phyloP scores from a whole-genome alignment of 306 rosid species.

The Malus orientalis region DNA sequence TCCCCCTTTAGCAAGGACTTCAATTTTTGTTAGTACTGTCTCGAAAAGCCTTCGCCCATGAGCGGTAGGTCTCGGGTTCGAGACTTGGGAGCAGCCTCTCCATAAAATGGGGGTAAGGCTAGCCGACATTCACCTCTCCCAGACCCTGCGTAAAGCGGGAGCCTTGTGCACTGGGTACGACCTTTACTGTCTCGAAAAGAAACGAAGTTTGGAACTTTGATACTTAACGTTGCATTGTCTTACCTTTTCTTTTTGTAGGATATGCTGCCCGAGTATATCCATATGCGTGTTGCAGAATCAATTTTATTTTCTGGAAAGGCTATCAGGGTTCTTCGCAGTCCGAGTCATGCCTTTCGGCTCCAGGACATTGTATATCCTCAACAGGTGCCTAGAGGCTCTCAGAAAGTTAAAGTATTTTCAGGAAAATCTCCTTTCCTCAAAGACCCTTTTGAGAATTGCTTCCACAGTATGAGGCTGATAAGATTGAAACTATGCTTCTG shows the following conservation, averaged over 20 bases:
- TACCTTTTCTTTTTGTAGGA: conserved; percentile 42
- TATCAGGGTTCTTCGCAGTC: conserved; percentile 80
- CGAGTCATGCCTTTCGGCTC: conserved; percentile 66
- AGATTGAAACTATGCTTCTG: conserved; percentile 85
- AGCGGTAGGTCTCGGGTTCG: no score
- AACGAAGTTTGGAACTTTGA: neutral
- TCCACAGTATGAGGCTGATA: conserved; percentile 92
- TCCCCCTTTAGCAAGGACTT: neutral
- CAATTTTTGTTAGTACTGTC: neutral
- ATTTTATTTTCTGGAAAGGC: conserved; percentile 96
- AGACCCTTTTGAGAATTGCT: conserved; percentile 56
- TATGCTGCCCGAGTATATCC: conserved; percentile 90
- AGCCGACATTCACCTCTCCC: no score
- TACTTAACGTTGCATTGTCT: neutral
- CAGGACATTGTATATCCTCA: conserved; percentile 45
- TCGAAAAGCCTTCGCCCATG: neutral
- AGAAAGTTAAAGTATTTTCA: conserved; percentile 55
- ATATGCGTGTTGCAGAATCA: conserved; percentile 87
- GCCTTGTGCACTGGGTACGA: no score
- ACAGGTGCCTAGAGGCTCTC: conserved; percentile 59
- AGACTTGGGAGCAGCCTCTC: no score
- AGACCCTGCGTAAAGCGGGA: no score
- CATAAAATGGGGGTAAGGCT: no score
- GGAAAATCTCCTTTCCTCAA: conserved; percentile 58
- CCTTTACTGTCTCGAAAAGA: neutral